Base-by-base conservation (phyloP, 2,329 filamentous ascomycete species). In the Aspergillus novoparasiticus region DNA sequence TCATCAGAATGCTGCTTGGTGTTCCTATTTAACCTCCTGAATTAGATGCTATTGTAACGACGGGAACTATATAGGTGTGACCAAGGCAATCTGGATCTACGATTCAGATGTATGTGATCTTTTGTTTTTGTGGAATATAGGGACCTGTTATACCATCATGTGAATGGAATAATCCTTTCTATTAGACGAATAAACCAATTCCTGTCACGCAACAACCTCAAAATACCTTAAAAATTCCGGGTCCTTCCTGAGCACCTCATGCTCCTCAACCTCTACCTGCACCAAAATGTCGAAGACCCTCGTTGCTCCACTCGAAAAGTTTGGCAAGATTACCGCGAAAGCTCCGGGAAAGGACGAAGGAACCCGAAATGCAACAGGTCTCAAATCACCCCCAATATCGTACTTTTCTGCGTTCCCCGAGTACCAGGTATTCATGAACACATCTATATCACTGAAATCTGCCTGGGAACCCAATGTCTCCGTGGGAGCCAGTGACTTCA, bases 401-500 rank as follows among this genome's bases (percentile, higher is more conserved):
- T 70, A 72, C 16, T 68, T 64, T 46, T 67, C 66, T 1, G 62
- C 66, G 8, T 36, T 66, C 8, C 68, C 68, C 6, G 68, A 60
- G 39, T 66, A 66, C 71, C 71, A 72, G 21, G 63, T 68, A 45
- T 69, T 72, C 64, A 71, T 68, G 23, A 72, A 61, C 6, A 72
- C 14, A 30, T 72, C 69, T 69, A 70, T 68, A 26, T 65, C 59
- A 11, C 48, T 43, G 30, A 70, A 70, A 32, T 72, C 66, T 12
- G 62, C 64, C 28, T 59, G 57, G 5, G 57, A 57, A n/a, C 43
- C 61, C 26, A 70, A 28, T 11, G 32, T 67, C 45, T 71, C 63
- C 2, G 60, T 63, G 1, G 59, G 64, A 14, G 63, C 45, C 23
- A 72, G 63, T 2, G 66, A 68, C 54, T 51, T 58, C 6, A 64